These are phyloP conservation scores for Fistulina hepatica DNA, from an alignment of 1,284 basidiomycete species.

Conservation along the genomic window DNA sequence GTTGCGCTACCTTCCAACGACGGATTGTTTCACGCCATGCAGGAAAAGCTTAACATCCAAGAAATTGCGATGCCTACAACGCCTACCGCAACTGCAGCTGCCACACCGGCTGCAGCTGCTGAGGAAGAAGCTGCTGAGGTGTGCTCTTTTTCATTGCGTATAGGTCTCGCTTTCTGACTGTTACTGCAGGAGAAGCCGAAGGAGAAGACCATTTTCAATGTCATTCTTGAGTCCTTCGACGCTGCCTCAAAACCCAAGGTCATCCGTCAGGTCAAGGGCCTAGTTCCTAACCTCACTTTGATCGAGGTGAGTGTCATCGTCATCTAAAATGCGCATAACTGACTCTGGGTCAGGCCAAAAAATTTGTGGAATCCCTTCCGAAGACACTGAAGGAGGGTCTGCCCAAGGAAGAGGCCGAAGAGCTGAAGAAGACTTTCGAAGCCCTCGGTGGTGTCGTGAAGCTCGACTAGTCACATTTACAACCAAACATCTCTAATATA, in stretches of 20 bases:
- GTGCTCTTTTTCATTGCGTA: conserved; percentile 17
- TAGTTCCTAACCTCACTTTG: conserved; percentile 89
- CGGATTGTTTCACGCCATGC: conserved; percentile 1
- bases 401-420: conserved; percentile 97
- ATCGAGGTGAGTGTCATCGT: conserved; percentile 78
- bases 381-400: conserved; percentile 93
- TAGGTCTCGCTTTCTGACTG: conserved; percentile 8
- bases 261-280: conserved; percentile 94
- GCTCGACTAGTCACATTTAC: conserved; percentile 50
- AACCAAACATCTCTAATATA: conserved; percentile 14
- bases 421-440: conserved; percentile 86
- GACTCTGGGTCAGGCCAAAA: conserved; percentile 83
- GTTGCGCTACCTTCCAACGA: conserved; percentile 2
- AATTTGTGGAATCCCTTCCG: conserved; percentile 95
- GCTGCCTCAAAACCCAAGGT: conserved; percentile 90
- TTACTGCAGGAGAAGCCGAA: conserved; percentile 82
- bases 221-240: conserved; percentile 91
- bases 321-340: conserved; percentile 3
- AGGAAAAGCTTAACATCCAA: conserved; percentile 94
- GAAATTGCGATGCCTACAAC: conserved; percentile 92
- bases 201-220: conserved; percentile 97
- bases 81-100: conserved; percentile 48
- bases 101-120: conserved; percentile 34
- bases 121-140: conserved; percentile 62
- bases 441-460: conserved; percentile 82